Percentiles rank a stretch among this genome's conserved stretches.
Conservation (phyloP, 1,139 yeast genomes). For the Trichomonascaceae sp. region DNA sequence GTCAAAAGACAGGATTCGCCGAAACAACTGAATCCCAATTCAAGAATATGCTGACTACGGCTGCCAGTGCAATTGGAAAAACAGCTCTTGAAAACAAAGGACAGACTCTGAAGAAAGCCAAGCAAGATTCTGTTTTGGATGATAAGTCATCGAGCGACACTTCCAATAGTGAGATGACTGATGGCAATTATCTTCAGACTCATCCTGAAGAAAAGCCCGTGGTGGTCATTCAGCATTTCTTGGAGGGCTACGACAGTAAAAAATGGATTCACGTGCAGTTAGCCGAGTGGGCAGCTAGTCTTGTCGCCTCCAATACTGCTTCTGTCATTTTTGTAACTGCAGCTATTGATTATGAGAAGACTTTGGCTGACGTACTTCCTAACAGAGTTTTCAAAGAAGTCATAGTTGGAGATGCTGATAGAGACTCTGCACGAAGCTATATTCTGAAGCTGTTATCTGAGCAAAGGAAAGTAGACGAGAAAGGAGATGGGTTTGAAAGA, state of each 20-base stretch:
- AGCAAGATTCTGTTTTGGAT: background rate
- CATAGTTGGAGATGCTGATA: slow-evolving; percentile 75
- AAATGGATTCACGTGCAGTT: slow-evolving; percentile 62
- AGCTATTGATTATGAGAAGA: slow-evolving; percentile 71
- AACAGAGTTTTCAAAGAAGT: slow-evolving; percentile 78
- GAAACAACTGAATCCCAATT: slow-evolving; percentile 81
- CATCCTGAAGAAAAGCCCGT: slow-evolving; percentile 88
- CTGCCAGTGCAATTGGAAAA: slow-evolving; percentile 65
- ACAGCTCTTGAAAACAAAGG: slow-evolving; percentile 48
- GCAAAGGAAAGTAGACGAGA: slow-evolving; percentile 23
- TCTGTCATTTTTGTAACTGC: slow-evolving; percentile 85
- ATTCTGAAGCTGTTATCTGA: slow-evolving; percentile 52
- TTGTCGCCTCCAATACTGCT: slow-evolving; percentile 73
- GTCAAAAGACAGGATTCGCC: slow-evolving; percentile 87
- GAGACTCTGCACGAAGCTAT: slow-evolving; percentile 61
- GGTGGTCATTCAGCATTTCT: slow-evolving; percentile 70
- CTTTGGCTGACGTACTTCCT: slow-evolving; percentile 62
- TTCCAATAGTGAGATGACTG: slow-evolving; percentile 31
- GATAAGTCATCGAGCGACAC: background rate
- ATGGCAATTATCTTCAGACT: slow-evolving; percentile 76
- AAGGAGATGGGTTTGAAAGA: background rate
- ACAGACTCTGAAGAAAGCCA: slow-evolving; percentile 14
- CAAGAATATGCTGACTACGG: slow-evolving; percentile 70
- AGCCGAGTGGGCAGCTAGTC: slow-evolving; percentile 83
- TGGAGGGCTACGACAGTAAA: slow-evolving; percentile 50